Conservation (phyloP, 768 basidiomycete genomes). For the Collybia mongolica region DNA sequence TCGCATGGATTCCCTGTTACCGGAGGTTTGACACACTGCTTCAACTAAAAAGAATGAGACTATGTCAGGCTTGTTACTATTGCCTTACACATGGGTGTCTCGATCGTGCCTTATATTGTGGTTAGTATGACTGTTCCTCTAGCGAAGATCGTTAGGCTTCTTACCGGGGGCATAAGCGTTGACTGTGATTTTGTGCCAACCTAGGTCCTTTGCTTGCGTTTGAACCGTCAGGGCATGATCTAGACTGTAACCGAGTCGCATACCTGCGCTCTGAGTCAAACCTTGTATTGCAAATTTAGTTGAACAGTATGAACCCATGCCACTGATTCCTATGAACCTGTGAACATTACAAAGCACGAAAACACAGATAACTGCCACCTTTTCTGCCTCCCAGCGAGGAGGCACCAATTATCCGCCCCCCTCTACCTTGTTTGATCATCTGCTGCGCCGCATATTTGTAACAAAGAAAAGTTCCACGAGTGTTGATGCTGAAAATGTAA, state of each 20-base stretch:
- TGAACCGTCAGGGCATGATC: background rate
- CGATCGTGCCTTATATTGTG: conserved; percentile 3
- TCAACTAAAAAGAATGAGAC: background rate
- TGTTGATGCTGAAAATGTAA: conserved; percentile 24
- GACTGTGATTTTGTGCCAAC: conserved; percentile 27
- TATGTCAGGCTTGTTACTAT: background rate
- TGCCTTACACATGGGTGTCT: conserved; percentile 7
- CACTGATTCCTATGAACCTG: no score
- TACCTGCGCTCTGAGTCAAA: conserved; percentile 19
- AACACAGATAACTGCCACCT: conserved; percentile 21
- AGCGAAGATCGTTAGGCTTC: background rate
- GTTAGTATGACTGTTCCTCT: no score
- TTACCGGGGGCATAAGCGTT: conserved; percentile 33
- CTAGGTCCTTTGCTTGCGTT: conserved; percentile 17
- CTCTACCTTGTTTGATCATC: conserved; percentile 39
- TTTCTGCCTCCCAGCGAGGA: conserved; percentile 34
- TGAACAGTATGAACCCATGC: conserved; percentile 12
- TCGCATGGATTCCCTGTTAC: background rate
- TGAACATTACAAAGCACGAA: no score
- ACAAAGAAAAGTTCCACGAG: conserved; percentile 30
- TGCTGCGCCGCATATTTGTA: conserved; percentile 34
- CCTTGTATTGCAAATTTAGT: conserved; percentile 21
- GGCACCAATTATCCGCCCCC: conserved; percentile 40
- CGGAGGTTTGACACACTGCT: background rate
- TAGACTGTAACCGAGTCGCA: background rate